phyloP scores from a whole-genome alignment of 192 early-diverging fungal genomes.

The Backusella circina region DNA sequence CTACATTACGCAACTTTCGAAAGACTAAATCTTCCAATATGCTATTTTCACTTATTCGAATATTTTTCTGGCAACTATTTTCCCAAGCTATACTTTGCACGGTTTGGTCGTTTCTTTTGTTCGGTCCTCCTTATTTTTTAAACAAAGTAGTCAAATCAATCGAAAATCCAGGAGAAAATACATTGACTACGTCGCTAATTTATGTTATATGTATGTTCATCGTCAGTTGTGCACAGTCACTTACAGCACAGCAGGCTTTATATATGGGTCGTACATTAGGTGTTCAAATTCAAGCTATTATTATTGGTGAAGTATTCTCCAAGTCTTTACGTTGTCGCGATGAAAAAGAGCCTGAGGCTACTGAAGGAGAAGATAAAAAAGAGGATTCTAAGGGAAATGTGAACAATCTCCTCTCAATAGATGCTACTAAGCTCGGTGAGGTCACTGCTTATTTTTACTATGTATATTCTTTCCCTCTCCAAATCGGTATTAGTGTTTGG shows the following conservation, averaged over 20 bases:
- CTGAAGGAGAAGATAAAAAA: constrained; percentile 15
- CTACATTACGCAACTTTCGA: constrained; percentile 10
- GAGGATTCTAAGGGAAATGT: constrained; percentile 44
- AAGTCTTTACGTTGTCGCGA: constrained; percentile 36
- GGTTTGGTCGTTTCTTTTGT: constrained; percentile 28
- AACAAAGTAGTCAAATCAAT: constrained; percentile 51
- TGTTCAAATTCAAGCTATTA: constrained; percentile 48
- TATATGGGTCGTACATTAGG: constrained; percentile 61
- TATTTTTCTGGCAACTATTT: constrained; percentile 37
- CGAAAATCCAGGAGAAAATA: constrained; percentile 14
- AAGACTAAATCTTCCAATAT: background rate
- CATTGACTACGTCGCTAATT: constrained; percentile 39
- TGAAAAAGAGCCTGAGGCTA: background rate
- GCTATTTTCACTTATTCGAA: background rate
- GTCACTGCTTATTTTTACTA: constrained; percentile 50
- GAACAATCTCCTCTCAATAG: constrained; percentile 60
- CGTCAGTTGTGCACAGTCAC: constrained; percentile 35
- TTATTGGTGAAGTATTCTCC: constrained; percentile 26
- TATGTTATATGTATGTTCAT: constrained; percentile 59
- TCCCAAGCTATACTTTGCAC: constrained; percentile 29
- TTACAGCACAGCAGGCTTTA: constrained; percentile 47
- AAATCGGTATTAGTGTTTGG: constrained; percentile 59
- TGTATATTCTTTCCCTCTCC: constrained; percentile 60
- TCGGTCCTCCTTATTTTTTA: constrained; percentile 56
- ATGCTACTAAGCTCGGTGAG: constrained; percentile 53